Percentiles rank a stretch among this genome's conserved stretches.
Conservation (phyloP, 192 early-diverging fungal species). For the Gaertneriomyces sp. region DNA sequence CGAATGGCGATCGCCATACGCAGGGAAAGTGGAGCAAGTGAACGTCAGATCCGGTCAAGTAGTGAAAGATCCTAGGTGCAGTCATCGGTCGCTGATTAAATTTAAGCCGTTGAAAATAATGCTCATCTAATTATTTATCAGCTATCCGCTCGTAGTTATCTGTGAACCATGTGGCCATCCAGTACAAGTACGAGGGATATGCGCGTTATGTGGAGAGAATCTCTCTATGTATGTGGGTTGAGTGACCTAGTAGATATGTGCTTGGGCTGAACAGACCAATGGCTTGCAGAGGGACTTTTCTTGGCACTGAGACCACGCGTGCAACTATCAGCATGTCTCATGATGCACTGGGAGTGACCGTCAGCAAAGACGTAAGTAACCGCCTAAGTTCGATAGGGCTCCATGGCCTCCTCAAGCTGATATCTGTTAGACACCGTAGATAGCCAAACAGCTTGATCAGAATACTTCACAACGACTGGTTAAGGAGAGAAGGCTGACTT, state of each 20-base stretch:
- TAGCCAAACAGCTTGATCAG: slow-evolving; percentile 70
- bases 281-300: slow-evolving; percentile 21
- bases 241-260: background rate
- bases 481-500: slow-evolving; percentile 66
- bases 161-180: slow-evolving; percentile 67
- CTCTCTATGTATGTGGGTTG: slow-evolving; percentile 45
- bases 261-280: background rate
- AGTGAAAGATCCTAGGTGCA: slow-evolving; percentile 15
- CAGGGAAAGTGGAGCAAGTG: slow-evolving; percentile 13
- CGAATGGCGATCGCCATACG: slow-evolving; percentile 9
- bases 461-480: slow-evolving; percentile 63
- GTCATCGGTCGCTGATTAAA: too few relatives aligned
- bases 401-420: background rate
- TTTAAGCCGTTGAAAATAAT: too few relatives aligned
- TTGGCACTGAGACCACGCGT: slow-evolving; percentile 48
- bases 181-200: slow-evolving; percentile 72
- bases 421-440: slow-evolving; percentile 35
- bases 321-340: slow-evolving; percentile 80
- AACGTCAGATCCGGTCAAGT: slow-evolving; percentile 15
- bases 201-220: slow-evolving; percentile 77
- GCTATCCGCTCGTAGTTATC: slow-evolving; percentile 20
- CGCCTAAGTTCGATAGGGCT: background rate
- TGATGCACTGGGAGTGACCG: slow-evolving; percentile 64
- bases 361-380: slow-evolving; percentile 50
- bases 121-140: background rate